phyloP scores from a whole-genome alignment of 495 filamentous ascomycete species.

The Tetracladium setigerum region DNA sequence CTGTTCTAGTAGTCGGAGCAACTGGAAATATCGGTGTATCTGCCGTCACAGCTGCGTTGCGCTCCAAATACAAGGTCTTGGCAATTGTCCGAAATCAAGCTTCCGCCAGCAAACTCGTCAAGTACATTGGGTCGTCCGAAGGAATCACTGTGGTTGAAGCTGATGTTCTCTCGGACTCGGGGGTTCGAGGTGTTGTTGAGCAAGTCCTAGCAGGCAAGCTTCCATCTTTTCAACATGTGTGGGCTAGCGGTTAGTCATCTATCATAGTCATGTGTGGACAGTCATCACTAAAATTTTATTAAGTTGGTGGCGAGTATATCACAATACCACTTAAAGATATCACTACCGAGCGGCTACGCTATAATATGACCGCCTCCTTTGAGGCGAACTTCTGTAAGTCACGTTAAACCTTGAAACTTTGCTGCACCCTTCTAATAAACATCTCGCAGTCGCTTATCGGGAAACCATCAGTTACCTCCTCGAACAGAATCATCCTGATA shows the following conservation, averaged over 20 bases:
- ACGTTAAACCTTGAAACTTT: no score
- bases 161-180: conserved; percentile 25
- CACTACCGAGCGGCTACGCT: conserved; percentile 21
- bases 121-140: conserved; percentile 25
- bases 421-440: no score
- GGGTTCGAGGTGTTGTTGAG: conserved; percentile 30
- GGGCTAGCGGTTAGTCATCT: conserved; percentile 24
- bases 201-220: conserved; percentile 29
- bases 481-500: conserved; percentile 24
- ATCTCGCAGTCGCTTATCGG: conserved; percentile 29
- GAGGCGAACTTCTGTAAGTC: conserved; percentile 34
- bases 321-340: conserved; percentile 22
- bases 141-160: conserved; percentile 30
- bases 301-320: conserved; percentile 27
- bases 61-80: conserved; percentile 26
- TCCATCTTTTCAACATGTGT: conserved; percentile 35
- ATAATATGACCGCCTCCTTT: conserved; percentile 26
- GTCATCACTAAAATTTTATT: not conserved
- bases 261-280: not conserved
- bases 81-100: conserved; percentile 33
- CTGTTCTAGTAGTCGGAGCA: conserved; percentile 32
- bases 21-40: conserved; percentile 36
- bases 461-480: conserved; percentile 31
- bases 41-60: conserved; percentile 25
- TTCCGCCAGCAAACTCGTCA: conserved; percentile 30